These are phyloP conservation scores for Talaromyces sp. DNA, from an alignment of 2,329 filamentous ascomycete species.

Conservation along the genomic window DNA sequence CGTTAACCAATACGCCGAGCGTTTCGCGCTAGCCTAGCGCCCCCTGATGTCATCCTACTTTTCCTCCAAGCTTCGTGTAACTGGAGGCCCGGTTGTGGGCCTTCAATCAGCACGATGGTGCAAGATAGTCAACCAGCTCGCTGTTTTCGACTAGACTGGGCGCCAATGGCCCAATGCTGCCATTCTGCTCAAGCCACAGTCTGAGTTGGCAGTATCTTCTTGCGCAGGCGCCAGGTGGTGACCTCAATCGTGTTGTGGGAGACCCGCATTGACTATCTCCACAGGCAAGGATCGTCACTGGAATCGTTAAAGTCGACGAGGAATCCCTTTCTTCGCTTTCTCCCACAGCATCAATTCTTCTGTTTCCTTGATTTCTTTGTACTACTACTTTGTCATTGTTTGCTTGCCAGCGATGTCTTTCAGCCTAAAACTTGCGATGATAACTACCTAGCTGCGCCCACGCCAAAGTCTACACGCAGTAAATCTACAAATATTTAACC, in stretches of 20 bases:
- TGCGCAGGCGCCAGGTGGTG: neutral
- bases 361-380: neutral
- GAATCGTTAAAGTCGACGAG: neutral
- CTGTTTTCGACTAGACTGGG: neutral
- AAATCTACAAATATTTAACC: neutral
- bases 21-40: neutral
- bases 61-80: neutral
- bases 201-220: neutral
- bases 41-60: conserved; percentile 1
- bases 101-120: neutral
- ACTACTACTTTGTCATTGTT: neutral
- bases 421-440: neutral
- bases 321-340: neutral
- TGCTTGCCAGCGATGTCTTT: neutral
- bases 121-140: neutral
- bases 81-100: neutral
- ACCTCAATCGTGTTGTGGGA: neutral
- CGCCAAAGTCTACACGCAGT: neutral
- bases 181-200: neutral
- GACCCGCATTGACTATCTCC: neutral
- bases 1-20: neutral
- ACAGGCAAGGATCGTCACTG: neutral
- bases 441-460: neutral
- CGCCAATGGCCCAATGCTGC: neutral
- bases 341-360: neutral